Evolutionary conservation across 495 filamentous ascomycete species (phyloP).

Genomic region (Annulohypoxylon maeteangense): DNA sequence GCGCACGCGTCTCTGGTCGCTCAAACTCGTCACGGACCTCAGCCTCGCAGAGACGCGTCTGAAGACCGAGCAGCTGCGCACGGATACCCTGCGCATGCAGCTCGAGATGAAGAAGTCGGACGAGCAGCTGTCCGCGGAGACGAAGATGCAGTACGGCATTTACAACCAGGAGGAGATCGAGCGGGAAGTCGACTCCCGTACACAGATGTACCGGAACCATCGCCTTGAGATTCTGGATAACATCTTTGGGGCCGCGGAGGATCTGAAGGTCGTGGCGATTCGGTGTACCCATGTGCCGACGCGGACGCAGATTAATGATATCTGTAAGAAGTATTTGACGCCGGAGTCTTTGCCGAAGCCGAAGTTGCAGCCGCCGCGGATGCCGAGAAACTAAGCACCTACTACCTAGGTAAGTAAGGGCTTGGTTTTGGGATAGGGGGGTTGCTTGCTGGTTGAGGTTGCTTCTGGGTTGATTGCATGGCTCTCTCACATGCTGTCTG

Average conservation of each 20-base stretch:
- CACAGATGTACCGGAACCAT: constrained; percentile 10
- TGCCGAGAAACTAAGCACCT: no score
- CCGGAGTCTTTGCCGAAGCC: neutral
- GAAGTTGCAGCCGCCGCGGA: neutral
- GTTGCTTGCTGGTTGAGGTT: no score
- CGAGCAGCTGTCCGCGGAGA: neutral
- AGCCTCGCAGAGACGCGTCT: neutral
- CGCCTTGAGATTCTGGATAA: neutral
- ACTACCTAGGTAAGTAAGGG: neutral
- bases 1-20: neutral
- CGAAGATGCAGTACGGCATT: neutral
- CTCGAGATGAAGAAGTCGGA: constrained; percentile 2
- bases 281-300: neutral
- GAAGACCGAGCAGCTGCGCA: neutral
- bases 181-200: neutral
- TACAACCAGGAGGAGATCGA: constrained; percentile 9
- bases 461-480: no score
- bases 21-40: neutral
- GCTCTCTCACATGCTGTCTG: no score
- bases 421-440: no score
- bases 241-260: neutral
- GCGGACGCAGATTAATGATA: neutral
- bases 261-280: neutral
- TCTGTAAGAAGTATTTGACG: neutral
- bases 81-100: constrained; percentile 1